These are phyloP conservation scores for Effrenium voratum DNA, from an alignment of 73 alveolate genomes.

Conservation along the genomic window DNA sequence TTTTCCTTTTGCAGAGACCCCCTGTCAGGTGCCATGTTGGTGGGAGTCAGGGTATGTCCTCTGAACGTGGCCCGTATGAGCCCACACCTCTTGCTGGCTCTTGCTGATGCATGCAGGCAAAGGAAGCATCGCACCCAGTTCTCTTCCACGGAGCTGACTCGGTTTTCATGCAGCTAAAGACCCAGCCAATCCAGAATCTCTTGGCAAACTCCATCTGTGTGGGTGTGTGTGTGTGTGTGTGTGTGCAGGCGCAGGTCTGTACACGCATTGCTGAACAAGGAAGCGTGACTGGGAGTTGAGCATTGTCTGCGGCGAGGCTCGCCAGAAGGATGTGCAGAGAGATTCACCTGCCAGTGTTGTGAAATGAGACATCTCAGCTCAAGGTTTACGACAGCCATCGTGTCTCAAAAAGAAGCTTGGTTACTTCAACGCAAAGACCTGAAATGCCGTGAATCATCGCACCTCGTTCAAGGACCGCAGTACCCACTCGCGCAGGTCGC, in stretches of 20 bases:
- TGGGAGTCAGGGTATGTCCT: no score
- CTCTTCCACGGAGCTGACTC: constrained; percentile 1
- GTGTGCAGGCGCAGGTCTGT: no score
- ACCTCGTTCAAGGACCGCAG: constrained; percentile 56
- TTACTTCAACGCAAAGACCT: neutral
- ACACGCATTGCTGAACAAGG: no score
- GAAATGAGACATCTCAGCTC: neutral
- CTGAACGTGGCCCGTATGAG: no score
- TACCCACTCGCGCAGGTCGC: constrained; percentile 57
- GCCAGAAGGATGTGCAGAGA: constrained; percentile 59
- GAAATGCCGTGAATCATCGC: neutral
- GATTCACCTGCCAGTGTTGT: constrained; percentile 1
- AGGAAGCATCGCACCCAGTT: constrained; percentile 42
- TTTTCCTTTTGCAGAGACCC: no score
- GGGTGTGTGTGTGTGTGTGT: no score
- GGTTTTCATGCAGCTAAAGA: neutral
- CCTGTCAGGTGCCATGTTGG: no score
- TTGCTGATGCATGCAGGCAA: no score
- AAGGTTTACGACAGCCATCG: neutral
- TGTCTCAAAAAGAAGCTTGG: neutral
- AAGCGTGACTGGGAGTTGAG: neutral
- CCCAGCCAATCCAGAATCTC: neutral
- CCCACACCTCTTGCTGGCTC: no score
- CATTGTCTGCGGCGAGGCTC: neutral
- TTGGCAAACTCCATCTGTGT: no score